Evolutionary conservation across 2,329 filamentous ascomycete genomes (phyloP), one percentile per base, ranked within the genome.

Genomic region (Paracoccidioides brasiliensis): DNA sequence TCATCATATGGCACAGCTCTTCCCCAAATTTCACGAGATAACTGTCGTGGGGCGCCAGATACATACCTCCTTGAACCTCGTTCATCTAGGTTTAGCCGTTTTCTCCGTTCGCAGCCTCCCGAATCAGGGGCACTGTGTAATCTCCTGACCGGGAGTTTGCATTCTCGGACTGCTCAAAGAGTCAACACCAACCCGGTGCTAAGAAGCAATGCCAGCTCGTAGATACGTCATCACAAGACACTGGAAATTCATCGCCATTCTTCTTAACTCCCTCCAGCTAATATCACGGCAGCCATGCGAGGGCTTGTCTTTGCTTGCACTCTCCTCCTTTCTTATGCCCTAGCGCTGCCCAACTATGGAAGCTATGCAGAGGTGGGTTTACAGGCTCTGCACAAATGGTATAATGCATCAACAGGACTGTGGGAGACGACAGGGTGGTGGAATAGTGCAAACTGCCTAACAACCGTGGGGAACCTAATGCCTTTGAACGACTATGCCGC

Each of bases 381-480:
- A 52, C n/a, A 28, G n/a, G 35, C 54, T 3, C 72, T 86, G 1
- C 81, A 85, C 61, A 64, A 63, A 44, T 87, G 80, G 78, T 87
- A 87, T 66, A 78, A 84, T 63, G 56, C 68, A 2, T 63, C 65
- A 4, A 81, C 76, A 1, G 85, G 85, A 3, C 71, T 86, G 10
- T 88, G 82, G 82, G 76, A 52, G 22, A 41, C 49, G 12, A 52
- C 78, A 6, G 77, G 78, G n/a, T 89, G 85, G 85, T 89, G 85
- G 85, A 86, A 88, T 64, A 78, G 78, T 54, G 85, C 80, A 46
- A 88, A 87, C 64, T 76, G 77, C 56, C 71, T 88, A 57, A 85
- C 82, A 0, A 77, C 76, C 3, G 68, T 88, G 15, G 78, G 76
- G 53, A 80, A 87, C 55, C 67, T 80, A 30, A 72, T 73, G 6